Evolutionary conservation across 2,329 filamentous ascomycete genomes (phyloP).

Genomic region (Calonectria pseudoreteaudii): DNA sequence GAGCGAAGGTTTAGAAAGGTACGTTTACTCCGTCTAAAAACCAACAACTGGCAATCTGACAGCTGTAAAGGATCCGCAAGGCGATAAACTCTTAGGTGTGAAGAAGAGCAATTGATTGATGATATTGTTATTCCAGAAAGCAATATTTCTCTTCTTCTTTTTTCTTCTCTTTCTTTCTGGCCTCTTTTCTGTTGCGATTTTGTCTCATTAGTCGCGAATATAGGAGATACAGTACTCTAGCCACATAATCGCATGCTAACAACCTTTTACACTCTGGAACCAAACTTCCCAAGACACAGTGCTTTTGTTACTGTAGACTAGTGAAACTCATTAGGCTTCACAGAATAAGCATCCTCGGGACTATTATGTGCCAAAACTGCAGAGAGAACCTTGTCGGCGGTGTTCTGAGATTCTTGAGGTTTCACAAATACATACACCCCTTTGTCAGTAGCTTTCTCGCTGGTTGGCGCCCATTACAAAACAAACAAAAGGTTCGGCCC

Average conservation of each 20-base stretch:
- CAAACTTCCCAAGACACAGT: not conserved
- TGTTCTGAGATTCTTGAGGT: not conserved
- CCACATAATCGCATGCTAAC: not conserved
- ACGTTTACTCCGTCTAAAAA: not conserved
- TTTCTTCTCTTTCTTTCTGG: not conserved
- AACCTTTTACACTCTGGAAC: not conserved
- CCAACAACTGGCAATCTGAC: not conserved
- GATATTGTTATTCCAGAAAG: not conserved
- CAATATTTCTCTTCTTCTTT: not conserved
- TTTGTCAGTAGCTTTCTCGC: not conserved
- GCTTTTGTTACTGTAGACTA: not conserved
- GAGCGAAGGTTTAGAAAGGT: conserved; percentile 52
- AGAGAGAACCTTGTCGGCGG: not conserved
- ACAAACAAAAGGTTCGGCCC: not conserved
- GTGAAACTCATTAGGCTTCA: not conserved
- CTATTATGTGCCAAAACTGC: not conserved
- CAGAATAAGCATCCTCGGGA: not conserved
- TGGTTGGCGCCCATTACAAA: not conserved
- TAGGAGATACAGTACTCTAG: not conserved
- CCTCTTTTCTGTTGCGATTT: not conserved
- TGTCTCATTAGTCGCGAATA: not conserved
- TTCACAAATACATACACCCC: not conserved
- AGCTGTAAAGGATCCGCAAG: not conserved
- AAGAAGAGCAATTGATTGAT: too few relatives aligned
- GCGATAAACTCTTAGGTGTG: not conserved